A percentile compares a stretch with the other conserved stretches of the same genome.
Evolutionary conservation across 495 filamentous ascomycete species (phyloP).

Genomic region (Poronia punctata): DNA sequence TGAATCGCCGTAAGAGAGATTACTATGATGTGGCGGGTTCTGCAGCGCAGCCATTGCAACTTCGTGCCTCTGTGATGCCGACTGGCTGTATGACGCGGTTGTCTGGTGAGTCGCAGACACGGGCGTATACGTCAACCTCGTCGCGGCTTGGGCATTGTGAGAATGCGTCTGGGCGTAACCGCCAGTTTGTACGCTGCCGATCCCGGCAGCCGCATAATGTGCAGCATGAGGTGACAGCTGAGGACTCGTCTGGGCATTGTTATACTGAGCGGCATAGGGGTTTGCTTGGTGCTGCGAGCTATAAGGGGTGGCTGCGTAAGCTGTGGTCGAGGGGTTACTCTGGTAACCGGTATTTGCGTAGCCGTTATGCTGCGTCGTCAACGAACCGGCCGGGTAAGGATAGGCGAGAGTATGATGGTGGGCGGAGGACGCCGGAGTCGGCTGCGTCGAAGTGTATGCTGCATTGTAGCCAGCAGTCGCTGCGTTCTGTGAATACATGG

Average conservation of each 20-base stretch:
- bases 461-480: constrained; percentile 20
- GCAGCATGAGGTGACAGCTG: constrained; percentile 19
- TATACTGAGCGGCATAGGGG: constrained; percentile 20
- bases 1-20: constrained; percentile 19
- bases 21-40: constrained; percentile 24
- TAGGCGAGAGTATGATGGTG: constrained; percentile 17
- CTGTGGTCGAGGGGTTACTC: constrained; percentile 11
- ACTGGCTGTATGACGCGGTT: constrained; percentile 10
- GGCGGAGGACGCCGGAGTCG: constrained; percentile 13
- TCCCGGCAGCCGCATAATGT: constrained; percentile 15
- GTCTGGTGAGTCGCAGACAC: constrained; percentile 17
- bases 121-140: constrained; percentile 21
- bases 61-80: constrained; percentile 22
- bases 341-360: constrained; percentile 21
- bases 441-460: constrained; percentile 19
- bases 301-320: constrained; percentile 19
- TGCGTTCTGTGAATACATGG: constrained; percentile 16
- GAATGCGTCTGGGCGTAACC: constrained; percentile 18
- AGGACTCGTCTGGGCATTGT: constrained; percentile 19
- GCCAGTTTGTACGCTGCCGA: constrained; percentile 19
- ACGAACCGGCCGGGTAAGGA: constrained; percentile 20
- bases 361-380: constrained; percentile 21
- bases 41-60: constrained; percentile 28
- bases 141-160: constrained; percentile 15
- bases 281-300: constrained; percentile 22